Evolutionary conservation across 306 rosid species (phyloP), one percentile per base, ranked within the genome.

Genomic region (Cucumis hystrix): DNA sequence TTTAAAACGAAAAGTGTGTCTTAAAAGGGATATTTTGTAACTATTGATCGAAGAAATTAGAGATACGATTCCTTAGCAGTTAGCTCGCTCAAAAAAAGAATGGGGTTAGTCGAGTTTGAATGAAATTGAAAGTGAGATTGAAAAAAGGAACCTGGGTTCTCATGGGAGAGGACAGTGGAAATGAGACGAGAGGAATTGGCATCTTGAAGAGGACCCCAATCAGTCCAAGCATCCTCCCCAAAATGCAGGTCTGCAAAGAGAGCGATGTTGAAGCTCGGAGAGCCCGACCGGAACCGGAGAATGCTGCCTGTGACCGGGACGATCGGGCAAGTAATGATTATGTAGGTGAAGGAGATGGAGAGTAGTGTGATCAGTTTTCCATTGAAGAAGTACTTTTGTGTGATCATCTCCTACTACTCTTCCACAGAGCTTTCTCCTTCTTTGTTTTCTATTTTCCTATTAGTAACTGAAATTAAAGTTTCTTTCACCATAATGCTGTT

Each of bases 181-280:
- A 90, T 88, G 66, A 93, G 91, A 4, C 59, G 74, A 14, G 75
- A 6, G 39, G 98, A 89, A 69, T 89, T 89, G 4, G 77, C 81
- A 65, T 91, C 98, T 64, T 93, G 98, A 35, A 49, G 80, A 20
- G 92, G 95, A 6, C 97, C 98, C 98, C 98, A 93, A 8, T 84
- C 79, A 0, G 88, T 84, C 84, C 82, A 87, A 17, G 85, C 83
- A 78, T 61, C 18, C 85, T 93, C 97, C 4, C 98, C 98, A 39
- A 91, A 91, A 82, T 93, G 98, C 77, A 93, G 84, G 82, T 91
- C 98, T 0, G 98, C 92, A 49, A 93, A 91, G 61, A 93, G 17
- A 1, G 88, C 86, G 23, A 91, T 72, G 87, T 86, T 91, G 74
- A 91, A 89, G 5, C 6, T 15, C 3, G 84, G 33, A 56, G 83